A percentile compares a stretch with the other conserved stretches of the same genome.
These are phyloP conservation scores for Raffaelea arxii DNA, from an alignment of 2,329 filamentous ascomycete species.

Conservation along the genomic window DNA sequence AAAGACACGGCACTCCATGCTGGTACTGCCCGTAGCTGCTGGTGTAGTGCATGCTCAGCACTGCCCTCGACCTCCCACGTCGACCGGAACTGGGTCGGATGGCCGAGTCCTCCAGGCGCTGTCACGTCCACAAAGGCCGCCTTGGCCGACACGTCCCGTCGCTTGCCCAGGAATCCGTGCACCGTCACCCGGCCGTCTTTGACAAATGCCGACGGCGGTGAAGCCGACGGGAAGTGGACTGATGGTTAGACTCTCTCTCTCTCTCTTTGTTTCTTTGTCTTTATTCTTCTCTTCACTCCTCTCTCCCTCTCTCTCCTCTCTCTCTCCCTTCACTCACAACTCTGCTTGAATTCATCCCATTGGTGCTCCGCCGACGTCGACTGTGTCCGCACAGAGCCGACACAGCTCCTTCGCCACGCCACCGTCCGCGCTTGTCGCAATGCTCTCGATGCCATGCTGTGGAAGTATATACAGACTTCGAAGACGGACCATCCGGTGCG, in stretches of 20 bases:
- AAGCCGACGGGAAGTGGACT: slow-evolving; percentile 22
- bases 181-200: slow-evolving; percentile 37
- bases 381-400: not conserved
- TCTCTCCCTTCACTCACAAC: too few relatives aligned
- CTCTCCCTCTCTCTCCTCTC: too few relatives aligned
- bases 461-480: too few relatives aligned
- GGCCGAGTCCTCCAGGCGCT: slow-evolving; percentile 20
- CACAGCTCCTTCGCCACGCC: too few relatives aligned
- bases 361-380: slow-evolving; percentile 5
- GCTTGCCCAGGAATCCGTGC: slow-evolving; percentile 63
- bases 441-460: too few relatives aligned
- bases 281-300: too few relatives aligned
- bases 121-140: slow-evolving; percentile 59
- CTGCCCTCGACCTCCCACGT: slow-evolving; percentile 27
- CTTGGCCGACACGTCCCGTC: slow-evolving; percentile 56
- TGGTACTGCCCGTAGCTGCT: slow-evolving; percentile 34
- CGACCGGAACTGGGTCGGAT: slow-evolving; percentile 30
- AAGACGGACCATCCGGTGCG: too few relatives aligned
- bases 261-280: too few relatives aligned
- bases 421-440: too few relatives aligned
- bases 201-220: slow-evolving; percentile 15
- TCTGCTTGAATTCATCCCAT: slow-evolving; percentile 33
- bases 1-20: slow-evolving; percentile 44
- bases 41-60: slow-evolving; percentile 24
- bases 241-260: too few relatives aligned